These are phyloP conservation scores for Pythium aquatile DNA, from an alignment of 352 stramenopile species.

Conservation along the genomic window DNA sequence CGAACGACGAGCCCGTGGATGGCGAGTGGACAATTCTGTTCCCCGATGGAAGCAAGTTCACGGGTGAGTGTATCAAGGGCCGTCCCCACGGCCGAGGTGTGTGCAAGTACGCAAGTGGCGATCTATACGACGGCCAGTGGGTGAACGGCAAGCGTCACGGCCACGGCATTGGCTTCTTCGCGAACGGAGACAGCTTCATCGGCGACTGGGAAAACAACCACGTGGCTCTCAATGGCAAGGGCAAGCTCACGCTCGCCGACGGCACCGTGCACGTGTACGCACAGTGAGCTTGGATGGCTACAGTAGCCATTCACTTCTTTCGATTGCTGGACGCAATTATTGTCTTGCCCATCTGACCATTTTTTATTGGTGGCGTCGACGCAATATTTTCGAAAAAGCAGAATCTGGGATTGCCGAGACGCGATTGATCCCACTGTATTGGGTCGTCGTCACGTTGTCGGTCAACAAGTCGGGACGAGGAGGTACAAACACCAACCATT, in stretches of 20 bases:
- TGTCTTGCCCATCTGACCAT: background rate
- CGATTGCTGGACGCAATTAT: background rate
- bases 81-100: conserved; percentile 65
- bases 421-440: background rate
- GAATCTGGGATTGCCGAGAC: background rate
- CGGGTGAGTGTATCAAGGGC: conserved; percentile 56
- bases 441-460: background rate
- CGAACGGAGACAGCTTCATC: conserved; percentile 68
- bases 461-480: background rate
- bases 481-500: conserved; percentile 2
- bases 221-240: conserved; percentile 70
- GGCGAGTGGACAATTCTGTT: conserved; percentile 81
- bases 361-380: background rate
- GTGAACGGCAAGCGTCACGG: conserved; percentile 77
- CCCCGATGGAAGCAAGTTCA: conserved; percentile 73
- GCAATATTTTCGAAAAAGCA: conserved; percentile 1
- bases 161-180: conserved; percentile 63
- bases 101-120: conserved; percentile 81
- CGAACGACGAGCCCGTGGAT: conserved; percentile 50
- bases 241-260: conserved; percentile 63
- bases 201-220: conserved; percentile 84
- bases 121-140: conserved; percentile 85
- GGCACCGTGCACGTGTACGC: conserved; percentile 73
- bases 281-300: conserved; percentile 27
- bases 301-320: background rate